These are phyloP conservation scores for Ophiostoma novo-ulmi DNA, from an alignment of 2,329 filamentous ascomycete species.

Conservation along the genomic window DNA sequence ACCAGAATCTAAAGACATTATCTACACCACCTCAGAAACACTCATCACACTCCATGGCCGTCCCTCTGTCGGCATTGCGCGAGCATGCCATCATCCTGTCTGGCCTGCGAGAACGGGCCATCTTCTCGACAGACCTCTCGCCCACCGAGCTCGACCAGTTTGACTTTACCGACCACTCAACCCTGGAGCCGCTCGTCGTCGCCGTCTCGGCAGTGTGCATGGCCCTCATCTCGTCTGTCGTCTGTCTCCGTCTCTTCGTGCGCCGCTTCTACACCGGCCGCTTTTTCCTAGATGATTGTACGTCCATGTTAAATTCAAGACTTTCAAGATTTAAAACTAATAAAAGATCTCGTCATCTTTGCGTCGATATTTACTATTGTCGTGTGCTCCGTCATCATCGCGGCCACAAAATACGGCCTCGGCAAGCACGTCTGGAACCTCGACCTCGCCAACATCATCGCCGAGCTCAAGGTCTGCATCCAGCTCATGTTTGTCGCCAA, in stretches of 20 bases:
- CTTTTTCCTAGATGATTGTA: conserved; percentile 29
- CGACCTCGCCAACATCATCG: conserved; percentile 23
- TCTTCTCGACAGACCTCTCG: conserved; percentile 18
- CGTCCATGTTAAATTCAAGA: neutral
- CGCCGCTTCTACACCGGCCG: conserved; percentile 26
- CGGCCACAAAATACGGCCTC: conserved; percentile 28
- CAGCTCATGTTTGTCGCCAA: conserved; percentile 31
- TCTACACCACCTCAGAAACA: neutral
- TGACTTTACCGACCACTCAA: conserved; percentile 29
- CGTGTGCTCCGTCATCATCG: conserved; percentile 25
- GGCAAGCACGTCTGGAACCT: conserved; percentile 33
- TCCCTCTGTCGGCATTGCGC: conserved; percentile 7
- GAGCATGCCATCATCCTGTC: neutral
- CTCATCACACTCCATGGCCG: neutral
- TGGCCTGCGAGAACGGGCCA: neutral
- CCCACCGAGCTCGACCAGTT: conserved; percentile 26
- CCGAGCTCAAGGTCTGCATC: conserved; percentile 26
- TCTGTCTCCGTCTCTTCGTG: conserved; percentile 27
- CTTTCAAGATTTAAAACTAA: neutral
- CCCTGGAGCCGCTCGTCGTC: conserved; percentile 20
- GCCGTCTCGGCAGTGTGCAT: conserved; percentile 27
- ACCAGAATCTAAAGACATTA: neutral
- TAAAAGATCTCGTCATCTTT: conserved; percentile 27
- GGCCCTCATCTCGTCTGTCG: conserved; percentile 27
- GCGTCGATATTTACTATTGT: conserved; percentile 29